A percentile compares a stretch with the other conserved stretches of the same genome.
Evolutionary conservation across 2,329 filamentous ascomycete species (phyloP).

Genomic region (Sarocladiaceae sp.): DNA sequence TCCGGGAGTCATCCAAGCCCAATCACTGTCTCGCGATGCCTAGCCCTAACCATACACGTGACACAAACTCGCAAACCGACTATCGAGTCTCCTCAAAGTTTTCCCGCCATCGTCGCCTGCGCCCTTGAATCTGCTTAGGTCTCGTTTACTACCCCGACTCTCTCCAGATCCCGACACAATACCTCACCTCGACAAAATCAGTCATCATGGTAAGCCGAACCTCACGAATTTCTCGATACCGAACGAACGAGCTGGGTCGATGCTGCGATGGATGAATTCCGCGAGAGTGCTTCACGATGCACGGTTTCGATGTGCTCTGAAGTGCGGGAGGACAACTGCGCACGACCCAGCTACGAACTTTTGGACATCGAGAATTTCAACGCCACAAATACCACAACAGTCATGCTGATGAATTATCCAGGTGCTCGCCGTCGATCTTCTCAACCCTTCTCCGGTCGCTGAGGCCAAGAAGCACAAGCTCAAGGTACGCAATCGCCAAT

Average conservation of each 20-base stretch:
- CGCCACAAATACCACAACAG: no score
- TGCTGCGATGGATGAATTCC: not conserved
- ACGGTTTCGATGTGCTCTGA: conserved; percentile 10
- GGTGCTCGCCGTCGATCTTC: conserved; percentile 99
- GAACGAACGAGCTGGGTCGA: conserved; percentile 9
- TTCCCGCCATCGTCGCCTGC: conserved; percentile 3
- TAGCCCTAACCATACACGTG: not conserved
- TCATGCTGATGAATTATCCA: conserved; percentile 51
- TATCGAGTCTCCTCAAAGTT: conserved; percentile 4
- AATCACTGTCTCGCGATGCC: not conserved
- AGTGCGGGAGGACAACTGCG: not conserved
- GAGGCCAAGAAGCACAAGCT: conserved; percentile 99
- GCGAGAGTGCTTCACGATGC: conserved; percentile 9
- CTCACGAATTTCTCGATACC: not conserved
- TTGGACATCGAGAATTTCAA: not conserved
- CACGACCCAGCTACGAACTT: conserved; percentile 1
- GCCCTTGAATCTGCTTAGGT: conserved; percentile 4
- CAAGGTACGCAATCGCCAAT: conserved; percentile 64
- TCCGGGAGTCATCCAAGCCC: not conserved
- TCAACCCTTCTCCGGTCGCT: conserved; percentile 96
- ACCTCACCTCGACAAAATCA: conserved; percentile 42
- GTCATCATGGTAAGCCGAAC: conserved; percentile 66
- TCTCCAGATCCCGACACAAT: conserved; percentile 42
- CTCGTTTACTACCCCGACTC: conserved; percentile 30
- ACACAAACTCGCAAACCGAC: no score